Evolutionary conservation across 441 rosid genomes (phyloP).

Genomic region (Erodium chrysanthum): DNA sequence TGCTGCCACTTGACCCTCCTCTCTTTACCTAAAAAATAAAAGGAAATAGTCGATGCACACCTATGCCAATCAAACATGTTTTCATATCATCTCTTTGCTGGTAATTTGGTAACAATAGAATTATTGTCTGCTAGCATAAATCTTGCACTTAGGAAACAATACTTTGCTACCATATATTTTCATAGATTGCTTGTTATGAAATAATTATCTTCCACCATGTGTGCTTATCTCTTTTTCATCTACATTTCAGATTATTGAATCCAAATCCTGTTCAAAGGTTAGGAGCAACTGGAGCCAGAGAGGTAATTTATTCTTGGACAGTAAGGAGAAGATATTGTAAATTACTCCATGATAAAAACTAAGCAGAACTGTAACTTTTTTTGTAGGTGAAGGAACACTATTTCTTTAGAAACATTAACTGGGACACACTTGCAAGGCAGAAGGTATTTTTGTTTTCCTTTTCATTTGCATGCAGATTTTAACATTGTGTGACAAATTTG

Average conservation of each 20-base stretch:
- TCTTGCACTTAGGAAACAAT: not conserved
- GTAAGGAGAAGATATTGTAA: constrained; percentile 10
- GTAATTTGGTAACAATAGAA: not conserved
- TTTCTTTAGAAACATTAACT: constrained; percentile 76
- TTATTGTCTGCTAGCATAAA: not conserved
- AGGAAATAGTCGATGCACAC: too few relatives aligned
- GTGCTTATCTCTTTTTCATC: not conserved
- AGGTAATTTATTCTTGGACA: constrained; percentile 38
- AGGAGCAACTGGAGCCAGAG: constrained; percentile 88
- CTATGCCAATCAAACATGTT: not conserved
- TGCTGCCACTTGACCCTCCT: not conserved
- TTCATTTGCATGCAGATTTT: not conserved
- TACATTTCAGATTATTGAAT: constrained; percentile 54
- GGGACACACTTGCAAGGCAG: constrained; percentile 94
- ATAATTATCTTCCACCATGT: not conserved
- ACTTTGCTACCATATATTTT: not conserved
- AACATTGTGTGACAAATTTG: constrained; percentile 7
- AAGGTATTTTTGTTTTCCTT: constrained; percentile 39
- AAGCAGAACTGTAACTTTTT: constrained; percentile 18
- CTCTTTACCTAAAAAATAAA: too few relatives aligned
- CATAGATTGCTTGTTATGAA: not conserved
- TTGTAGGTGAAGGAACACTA: constrained; percentile 75
- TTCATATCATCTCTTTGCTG: not conserved
- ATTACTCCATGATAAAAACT: constrained; percentile 12
- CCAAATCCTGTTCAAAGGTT: constrained; percentile 84